Percentiles rank a stretch among this genome's conserved stretches.
Evolutionary conservation across 2,329 filamentous ascomycete species (phyloP).

Genomic region (Pseudogymnoascus sp.): DNA sequence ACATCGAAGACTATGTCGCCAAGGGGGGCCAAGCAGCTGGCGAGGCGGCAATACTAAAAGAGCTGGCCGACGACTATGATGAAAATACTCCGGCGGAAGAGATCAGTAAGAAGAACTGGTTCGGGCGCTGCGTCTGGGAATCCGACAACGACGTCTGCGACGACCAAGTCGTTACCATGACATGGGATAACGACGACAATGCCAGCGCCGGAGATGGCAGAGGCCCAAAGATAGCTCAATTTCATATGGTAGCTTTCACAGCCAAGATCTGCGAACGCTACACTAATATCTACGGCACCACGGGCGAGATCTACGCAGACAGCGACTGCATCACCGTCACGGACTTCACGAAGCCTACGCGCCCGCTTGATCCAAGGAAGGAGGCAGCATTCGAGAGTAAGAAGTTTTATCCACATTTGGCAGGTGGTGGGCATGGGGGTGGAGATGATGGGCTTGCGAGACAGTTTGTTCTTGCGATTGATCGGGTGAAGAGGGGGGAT

Average conservation of each 20-base stretch:
- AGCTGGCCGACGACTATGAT: conserved; percentile 45
- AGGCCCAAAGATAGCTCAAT: conserved; percentile 73
- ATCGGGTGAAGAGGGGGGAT: conserved; percentile 67
- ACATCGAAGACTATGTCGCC: conserved; percentile 70
- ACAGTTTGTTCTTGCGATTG: conserved; percentile 76
- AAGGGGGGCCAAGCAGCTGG: conserved; percentile 41
- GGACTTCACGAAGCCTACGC: conserved; percentile 53
- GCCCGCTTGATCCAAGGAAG: conserved; percentile 16
- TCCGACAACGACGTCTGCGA: conserved; percentile 89
- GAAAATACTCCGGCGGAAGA: conserved; percentile 40
- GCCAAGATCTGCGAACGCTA: conserved; percentile 80
- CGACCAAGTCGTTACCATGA: conserved; percentile 81
- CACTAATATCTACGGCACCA: conserved; percentile 76
- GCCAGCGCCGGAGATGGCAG: conserved; percentile 27
- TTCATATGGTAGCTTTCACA: conserved; percentile 93
- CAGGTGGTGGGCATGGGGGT: conserved; percentile 62
- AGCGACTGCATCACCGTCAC: conserved; percentile 68
- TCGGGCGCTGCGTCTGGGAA: conserved; percentile 92
- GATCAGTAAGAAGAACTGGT: conserved; percentile 60
- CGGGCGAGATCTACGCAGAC: conserved; percentile 82
- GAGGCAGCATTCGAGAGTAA: conserved; percentile 30
- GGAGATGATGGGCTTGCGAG: conserved; percentile 72
- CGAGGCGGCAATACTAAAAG: conserved; percentile 33
- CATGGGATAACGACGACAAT: conserved; percentile 66
- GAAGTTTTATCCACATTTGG: conserved; percentile 52